phyloP scores from a whole-genome alignment of 257 asterid genomes.

The Schizonepeta tenuifolia region DNA sequence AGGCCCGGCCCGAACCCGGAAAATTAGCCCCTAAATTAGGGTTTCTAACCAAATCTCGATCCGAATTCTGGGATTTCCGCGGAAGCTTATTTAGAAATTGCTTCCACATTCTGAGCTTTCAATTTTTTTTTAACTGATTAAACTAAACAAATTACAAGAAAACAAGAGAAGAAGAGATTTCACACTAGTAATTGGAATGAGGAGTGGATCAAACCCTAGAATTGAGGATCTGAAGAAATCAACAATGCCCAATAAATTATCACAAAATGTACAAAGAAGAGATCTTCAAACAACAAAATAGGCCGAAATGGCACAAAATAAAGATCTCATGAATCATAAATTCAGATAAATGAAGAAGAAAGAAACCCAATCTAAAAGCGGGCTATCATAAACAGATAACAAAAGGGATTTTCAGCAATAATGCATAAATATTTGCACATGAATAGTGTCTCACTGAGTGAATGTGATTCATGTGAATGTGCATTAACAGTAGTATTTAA shows the following conservation, averaged over 20 bases:
- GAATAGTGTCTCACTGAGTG: slow-evolving; percentile 7
- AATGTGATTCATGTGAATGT: slow-evolving; percentile 25
- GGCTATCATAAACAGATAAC: slow-evolving; percentile 21
- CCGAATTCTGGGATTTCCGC: slow-evolving; percentile 57
- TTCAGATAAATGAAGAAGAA: slow-evolving; percentile 11
- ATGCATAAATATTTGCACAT: slow-evolving; percentile 21
- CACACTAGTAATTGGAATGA: slow-evolving; percentile 28
- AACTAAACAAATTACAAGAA: not conserved
- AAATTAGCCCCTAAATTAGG: slow-evolving; percentile 38
- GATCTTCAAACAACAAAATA: slow-evolving; percentile 22
- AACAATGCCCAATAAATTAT: slow-evolving; percentile 16
- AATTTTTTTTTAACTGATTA: not conserved
- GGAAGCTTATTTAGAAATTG: slow-evolving; percentile 62
- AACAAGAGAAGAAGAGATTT: slow-evolving; percentile 18
- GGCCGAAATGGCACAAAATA: not conserved
- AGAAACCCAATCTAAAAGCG: slow-evolving; percentile 11
- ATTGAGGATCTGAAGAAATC: slow-evolving; percentile 39
- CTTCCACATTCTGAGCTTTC: slow-evolving; percentile 62
- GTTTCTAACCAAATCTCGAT: slow-evolving; percentile 46
- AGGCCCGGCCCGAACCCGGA: slow-evolving; percentile 39
- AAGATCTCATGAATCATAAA: slow-evolving; percentile 27
- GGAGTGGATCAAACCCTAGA: slow-evolving; percentile 30
- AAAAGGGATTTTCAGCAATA: not conserved
- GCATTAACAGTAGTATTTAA: slow-evolving; percentile 24
- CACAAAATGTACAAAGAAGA: slow-evolving; percentile 28